phyloP scores from a whole-genome alignment of 345 rosid genomes.

The Eucalyptus cloeziana region DNA sequence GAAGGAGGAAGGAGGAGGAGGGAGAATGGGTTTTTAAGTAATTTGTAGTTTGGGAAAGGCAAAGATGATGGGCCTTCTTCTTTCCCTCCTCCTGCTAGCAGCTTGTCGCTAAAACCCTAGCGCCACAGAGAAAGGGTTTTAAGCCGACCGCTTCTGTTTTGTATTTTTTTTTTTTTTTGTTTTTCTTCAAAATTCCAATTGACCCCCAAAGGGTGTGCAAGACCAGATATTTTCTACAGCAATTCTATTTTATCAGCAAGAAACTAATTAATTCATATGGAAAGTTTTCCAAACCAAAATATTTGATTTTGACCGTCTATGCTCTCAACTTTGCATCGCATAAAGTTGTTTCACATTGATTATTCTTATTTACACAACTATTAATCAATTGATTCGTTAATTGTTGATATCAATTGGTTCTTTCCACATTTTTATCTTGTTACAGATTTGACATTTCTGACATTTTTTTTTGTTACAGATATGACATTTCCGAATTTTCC shows the following conservation, averaged over 20 bases:
- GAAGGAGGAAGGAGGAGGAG: neutral
- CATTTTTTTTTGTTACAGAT: neutral
- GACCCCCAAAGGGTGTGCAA: neutral
- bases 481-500: rapidly evolving
- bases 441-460: rapidly evolving
- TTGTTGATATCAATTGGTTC: rapidly evolving
- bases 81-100: neutral
- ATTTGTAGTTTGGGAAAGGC: neutral
- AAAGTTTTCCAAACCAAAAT: neutral
- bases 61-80: neutral
- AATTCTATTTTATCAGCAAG: neutral
- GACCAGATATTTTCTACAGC: neutral
- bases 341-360: rapidly evolving
- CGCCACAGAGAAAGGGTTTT: neutral
- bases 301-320: neutral
- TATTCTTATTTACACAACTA: neutral
- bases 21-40: neutral
- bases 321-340: neutral
- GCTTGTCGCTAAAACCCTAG: neutral
- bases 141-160: neutral
- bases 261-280: neutral
- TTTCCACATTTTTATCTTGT: rapidly evolving
- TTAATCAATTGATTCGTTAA: no score
- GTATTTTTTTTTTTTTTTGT: neutral
- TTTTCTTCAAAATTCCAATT: neutral